Conservation (phyloP, 1,284 basidiomycete species). For the Ganoderma sinense region DNA sequence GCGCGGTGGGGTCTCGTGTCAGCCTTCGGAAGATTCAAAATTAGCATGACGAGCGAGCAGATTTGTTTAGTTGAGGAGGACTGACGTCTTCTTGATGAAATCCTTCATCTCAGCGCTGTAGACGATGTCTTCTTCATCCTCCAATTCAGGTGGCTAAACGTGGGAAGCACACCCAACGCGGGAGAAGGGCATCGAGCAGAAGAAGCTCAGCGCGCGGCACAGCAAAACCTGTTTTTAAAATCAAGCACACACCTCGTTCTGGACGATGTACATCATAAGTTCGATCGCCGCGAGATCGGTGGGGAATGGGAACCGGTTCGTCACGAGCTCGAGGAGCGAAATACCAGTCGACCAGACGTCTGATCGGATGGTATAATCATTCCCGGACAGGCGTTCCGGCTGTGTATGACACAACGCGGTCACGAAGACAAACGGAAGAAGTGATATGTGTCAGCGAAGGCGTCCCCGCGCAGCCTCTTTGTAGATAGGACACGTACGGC, state of each 20-base stretch:
- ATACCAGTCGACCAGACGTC: conserved; percentile 99
- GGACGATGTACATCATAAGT: conserved; percentile 91
- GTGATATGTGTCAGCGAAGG: conserved; percentile 6
- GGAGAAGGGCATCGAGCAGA: conserved; percentile 25
- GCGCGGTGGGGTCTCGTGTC: conserved; percentile 48
- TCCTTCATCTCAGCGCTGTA: conserved; percentile 94
- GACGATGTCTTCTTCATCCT: conserved; percentile 72
- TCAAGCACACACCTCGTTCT: conserved; percentile 65
- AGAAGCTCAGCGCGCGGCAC: conserved; percentile 24
- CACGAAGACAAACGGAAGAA: conserved; percentile 13
- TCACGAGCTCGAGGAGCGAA: conserved; percentile 91
- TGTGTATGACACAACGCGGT: conserved; percentile 41
- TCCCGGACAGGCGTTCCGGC: conserved; percentile 93
- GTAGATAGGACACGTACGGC: conserved; percentile 68
- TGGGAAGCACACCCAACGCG: conserved; percentile 29
- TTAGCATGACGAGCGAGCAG: neutral
- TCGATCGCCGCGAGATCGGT: conserved; percentile 93
- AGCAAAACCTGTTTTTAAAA: conserved; percentile 12
- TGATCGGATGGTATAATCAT: conserved; percentile 91
- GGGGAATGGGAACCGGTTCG: conserved; percentile 96
- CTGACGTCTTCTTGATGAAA: conserved; percentile 90
- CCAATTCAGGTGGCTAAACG: conserved; percentile 79
- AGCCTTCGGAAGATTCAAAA: conserved; percentile 34
- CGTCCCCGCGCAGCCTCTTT: conserved; percentile 24
- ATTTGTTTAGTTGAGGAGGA: conserved; percentile 25